These are phyloP conservation scores for Dryadomyces sulphureus DNA, from an alignment of 2,329 filamentous ascomycete species.

Conservation along the genomic window DNA sequence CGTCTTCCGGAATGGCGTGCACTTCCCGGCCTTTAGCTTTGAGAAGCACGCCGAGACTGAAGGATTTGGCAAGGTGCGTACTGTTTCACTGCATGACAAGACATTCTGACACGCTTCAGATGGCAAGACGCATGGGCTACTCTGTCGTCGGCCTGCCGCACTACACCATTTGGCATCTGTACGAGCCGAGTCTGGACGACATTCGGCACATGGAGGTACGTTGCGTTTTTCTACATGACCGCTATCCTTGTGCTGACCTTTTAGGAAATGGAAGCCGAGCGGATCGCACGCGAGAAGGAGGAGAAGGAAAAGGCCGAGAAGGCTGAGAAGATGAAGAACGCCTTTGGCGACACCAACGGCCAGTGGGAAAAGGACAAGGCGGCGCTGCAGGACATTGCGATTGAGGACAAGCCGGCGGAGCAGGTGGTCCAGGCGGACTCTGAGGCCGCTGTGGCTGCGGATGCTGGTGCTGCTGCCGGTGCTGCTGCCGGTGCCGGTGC, in stretches of 20 bases:
- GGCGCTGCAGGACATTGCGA: slow-evolving; percentile 54
- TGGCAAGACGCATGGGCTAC: slow-evolving; percentile 92
- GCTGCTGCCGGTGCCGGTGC: not conserved
- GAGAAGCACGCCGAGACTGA: slow-evolving; percentile 98
- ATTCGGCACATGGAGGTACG: slow-evolving; percentile 85
- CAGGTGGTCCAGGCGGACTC: slow-evolving; percentile 17
- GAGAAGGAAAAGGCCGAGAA: slow-evolving; percentile 60
- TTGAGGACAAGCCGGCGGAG: slow-evolving; percentile 29
- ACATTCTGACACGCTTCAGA: slow-evolving; percentile 34
- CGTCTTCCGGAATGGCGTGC: slow-evolving; percentile 87
- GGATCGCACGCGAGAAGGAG: slow-evolving; percentile 63
- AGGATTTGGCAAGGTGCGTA: slow-evolving; percentile 82
- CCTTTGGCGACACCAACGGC: slow-evolving; percentile 59
- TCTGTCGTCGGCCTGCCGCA: slow-evolving; percentile 92
- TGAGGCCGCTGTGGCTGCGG: not conserved
- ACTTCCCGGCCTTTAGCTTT: slow-evolving; percentile 97
- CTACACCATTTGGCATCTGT: slow-evolving; percentile 98
- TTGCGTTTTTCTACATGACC: not conserved
- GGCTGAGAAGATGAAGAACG: slow-evolving; percentile 63
- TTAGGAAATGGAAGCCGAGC: slow-evolving; percentile 85
- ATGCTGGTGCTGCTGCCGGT: not conserved
- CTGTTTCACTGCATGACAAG: not conserved
- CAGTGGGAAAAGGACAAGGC: slow-evolving; percentile 90
- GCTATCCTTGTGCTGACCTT: not conserved
- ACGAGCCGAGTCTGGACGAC: slow-evolving; percentile 97